These are phyloP conservation scores for Claviceps paspali DNA, from an alignment of 2,329 filamentous ascomycete species.

Conservation along the genomic window DNA sequence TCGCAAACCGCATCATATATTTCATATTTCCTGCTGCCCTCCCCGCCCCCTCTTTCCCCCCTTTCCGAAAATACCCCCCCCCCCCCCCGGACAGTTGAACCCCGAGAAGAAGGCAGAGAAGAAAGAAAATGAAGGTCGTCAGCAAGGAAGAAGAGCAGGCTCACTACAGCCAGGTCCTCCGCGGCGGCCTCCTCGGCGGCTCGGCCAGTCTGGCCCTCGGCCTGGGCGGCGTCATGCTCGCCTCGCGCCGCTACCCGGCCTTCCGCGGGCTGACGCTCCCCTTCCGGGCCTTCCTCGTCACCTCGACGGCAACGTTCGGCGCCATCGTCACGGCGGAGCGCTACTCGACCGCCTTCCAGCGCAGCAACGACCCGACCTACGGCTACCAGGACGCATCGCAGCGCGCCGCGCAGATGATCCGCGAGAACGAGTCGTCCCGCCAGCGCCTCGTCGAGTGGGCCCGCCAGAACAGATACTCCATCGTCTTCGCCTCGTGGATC, in stretches of 20 bases:
- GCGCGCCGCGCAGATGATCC: slow-evolving; percentile 37
- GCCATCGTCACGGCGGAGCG: slow-evolving; percentile 84
- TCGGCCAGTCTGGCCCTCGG: slow-evolving; percentile 52
- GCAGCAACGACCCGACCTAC: slow-evolving; percentile 49
- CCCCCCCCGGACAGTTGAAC: too few relatives aligned
- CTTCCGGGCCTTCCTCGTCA: slow-evolving; percentile 80
- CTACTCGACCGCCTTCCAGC: slow-evolving; percentile 48
- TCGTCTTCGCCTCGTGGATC: slow-evolving; percentile 71
- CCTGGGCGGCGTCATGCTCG: slow-evolving; percentile 49
- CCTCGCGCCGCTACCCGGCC: slow-evolving; percentile 55
- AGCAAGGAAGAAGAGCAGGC: slow-evolving; percentile 82
- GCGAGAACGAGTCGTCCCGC: slow-evolving; percentile 37
- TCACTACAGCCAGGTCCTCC: slow-evolving; percentile 70
- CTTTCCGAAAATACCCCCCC: too few relatives aligned
- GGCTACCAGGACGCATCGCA: slow-evolving; percentile 50
- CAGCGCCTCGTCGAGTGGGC: slow-evolving; percentile 59
- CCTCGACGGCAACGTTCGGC: slow-evolving; percentile 66
- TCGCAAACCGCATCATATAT: too few relatives aligned
- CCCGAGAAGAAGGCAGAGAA: not conserved
- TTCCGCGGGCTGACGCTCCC: slow-evolving; percentile 75
- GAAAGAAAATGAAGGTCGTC: slow-evolving; percentile 68
- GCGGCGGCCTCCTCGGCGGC: slow-evolving; percentile 64
- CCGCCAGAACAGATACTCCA: slow-evolving; percentile 67
- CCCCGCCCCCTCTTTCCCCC: too few relatives aligned
- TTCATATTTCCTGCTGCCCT: too few relatives aligned